These are phyloP conservation scores for Vitis rotundifolia DNA, from an alignment of 164 flowering plant species.

Conservation along the genomic window DNA sequence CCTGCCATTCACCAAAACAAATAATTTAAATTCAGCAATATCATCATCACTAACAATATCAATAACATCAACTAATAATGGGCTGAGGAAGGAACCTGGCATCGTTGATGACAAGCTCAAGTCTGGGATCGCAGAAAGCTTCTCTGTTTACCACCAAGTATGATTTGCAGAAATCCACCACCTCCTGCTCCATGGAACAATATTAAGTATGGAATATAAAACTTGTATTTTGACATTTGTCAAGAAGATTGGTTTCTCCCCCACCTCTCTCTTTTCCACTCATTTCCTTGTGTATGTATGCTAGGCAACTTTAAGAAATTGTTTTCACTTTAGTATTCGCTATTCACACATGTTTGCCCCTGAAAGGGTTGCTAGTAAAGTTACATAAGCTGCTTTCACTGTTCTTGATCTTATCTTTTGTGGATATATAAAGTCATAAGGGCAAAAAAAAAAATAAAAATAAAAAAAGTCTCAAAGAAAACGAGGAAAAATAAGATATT, in stretches of 20 bases:
- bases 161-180: slow-evolving; percentile 86
- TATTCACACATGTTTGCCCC: background rate
- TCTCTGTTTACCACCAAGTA: slow-evolving; percentile 69
- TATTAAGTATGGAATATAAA: too few species aligned
- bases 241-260: too few species aligned
- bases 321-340: background rate
- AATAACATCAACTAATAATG: background rate
- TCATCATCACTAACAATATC: background rate
- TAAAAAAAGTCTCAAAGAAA: too few species aligned
- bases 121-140: slow-evolving; percentile 75
- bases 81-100: slow-evolving; percentile 46
- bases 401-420: background rate
- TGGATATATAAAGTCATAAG: background rate
- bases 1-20: slow-evolving; percentile 31
- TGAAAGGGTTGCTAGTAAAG: background rate
- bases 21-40: background rate
- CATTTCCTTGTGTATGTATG: background rate
- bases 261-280: too few species aligned
- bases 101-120: slow-evolving; percentile 86
- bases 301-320: background rate
- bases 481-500: too few species aligned
- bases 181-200: slow-evolving; percentile 53
- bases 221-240: too few species aligned
- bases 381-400: background rate
- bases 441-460: background rate